Base-by-base conservation (phyloP, 352 stramenopile species). In the Phytophthora rubi region DNA sequence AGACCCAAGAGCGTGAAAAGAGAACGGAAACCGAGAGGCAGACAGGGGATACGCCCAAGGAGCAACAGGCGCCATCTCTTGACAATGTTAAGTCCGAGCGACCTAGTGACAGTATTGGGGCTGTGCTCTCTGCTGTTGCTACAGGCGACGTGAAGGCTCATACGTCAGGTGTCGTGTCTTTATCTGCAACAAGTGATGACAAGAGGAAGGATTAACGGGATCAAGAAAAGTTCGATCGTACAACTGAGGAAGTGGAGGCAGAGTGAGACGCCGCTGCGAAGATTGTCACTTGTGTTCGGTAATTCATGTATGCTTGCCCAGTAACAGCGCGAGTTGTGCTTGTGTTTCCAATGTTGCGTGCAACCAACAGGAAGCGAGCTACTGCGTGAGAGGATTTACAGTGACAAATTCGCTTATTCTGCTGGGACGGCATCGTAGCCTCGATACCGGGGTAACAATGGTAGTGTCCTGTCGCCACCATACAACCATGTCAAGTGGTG, bases 251-350 rank as follows among this genome's bases (percentile, higher is more conserved):
- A 55, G 57, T 69, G 52, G 64, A 72, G 55, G 42, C 68, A 57
- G 59, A 59, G 35, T 53, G 59, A 62, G 39, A 39, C 28, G 45
- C 60, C 51, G 59, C 53, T 59, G 49, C 49, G 32, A 74, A 64
- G 56, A 70, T 71, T 75, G 68, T 44, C 58, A 53, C 53, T 64
- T 70, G 68, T 71, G 62, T 59, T 72, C 37, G 57, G 51, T 66
- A 74, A 70, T 73, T 66, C 65, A 74, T 71, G 56, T 64, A 77
- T 74, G 59, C 64, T 73, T 76, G 63, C 30, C 66, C 58, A 62
- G 52, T 68, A 57, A 58, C 23, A 16, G 35, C 53, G 30, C 15
- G 42, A 53, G 4, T 65, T 62, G 28, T 48, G 15, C 16, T 42
- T 67, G 48, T 53, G 39, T 16, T 10, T 48, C 42, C 42, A 21